Base-by-base conservation (phyloP, 2,329 filamentous ascomycete genomes). In the Botrytis fragariae region DNA sequence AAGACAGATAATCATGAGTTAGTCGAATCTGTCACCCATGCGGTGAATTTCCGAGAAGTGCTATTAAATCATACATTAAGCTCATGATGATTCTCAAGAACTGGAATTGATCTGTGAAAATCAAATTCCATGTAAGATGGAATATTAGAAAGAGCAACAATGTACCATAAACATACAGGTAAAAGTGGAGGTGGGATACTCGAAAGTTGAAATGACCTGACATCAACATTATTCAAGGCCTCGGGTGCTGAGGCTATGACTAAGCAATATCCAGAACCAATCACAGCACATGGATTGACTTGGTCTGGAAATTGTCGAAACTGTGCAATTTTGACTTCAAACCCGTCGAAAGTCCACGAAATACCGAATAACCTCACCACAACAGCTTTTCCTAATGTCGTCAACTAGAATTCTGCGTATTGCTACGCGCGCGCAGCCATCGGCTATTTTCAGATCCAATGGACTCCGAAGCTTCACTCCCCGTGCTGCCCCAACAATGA, bases 401-500 rank as follows among this genome's bases (percentile, higher is more conserved):
- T 90, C 91, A 80, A 85, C 88, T 78, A 86, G 89, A 76, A 84
- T 94, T 81, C 86, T 94, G 85, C 91, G 92, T 82, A 84, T 91
- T 81, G 91, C 91, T 84, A 88, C 88, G 83, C 92, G 92, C 85
- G 88, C 86, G 84, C 88, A 82, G 82, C 85, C 86, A 75, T 81
- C 83, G 76, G 84, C 85, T 83, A 86, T 92, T 82, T 86, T 91
- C 85, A 90, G 90, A 83, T 85, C 87, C 83, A 88, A 87, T 87
- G 84, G 85, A 84, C 79, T 88, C 83, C 86, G 87, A 83, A 85
- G 86, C 83, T 85, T 87, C 82, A 84, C 84, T 82, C 85, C 85
- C 85, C 88, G 82, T 80, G 82, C 85, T 77, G 81, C 84, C 75
- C 86, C 88, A 79, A 84, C 85, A 77, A 79, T 86, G 79, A 80